These are phyloP conservation scores for Kalmanozyma brasiliensis DNA, from an alignment of 1,284 basidiomycete species.

Conservation along the genomic window DNA sequence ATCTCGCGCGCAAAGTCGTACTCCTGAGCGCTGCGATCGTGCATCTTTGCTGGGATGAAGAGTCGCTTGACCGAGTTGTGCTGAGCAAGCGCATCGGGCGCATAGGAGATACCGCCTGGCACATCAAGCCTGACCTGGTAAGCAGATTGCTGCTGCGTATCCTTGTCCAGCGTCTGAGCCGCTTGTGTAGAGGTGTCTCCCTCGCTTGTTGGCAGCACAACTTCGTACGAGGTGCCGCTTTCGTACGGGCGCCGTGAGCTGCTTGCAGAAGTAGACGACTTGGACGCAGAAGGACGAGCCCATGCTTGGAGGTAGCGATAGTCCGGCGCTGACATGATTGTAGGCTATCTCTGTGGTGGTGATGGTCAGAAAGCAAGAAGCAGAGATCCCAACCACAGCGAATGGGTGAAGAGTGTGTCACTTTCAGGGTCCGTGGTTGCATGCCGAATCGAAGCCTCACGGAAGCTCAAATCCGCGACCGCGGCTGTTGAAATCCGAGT, in stretches of 20 bases:
- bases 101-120: slow-evolving; percentile 62
- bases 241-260: slow-evolving; percentile 22
- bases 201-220: slow-evolving; percentile 30
- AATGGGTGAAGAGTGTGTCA: too few relatives aligned
- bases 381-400: too few relatives aligned
- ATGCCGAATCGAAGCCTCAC: too few relatives aligned
- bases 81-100: slow-evolving; percentile 53
- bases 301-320: slow-evolving; percentile 55
- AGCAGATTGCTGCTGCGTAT: slow-evolving; percentile 17
- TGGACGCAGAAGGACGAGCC: slow-evolving; percentile 39
- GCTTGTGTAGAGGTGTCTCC: slow-evolving; percentile 19
- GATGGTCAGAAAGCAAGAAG: too few relatives aligned
- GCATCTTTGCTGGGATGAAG: slow-evolving; percentile 50
- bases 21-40: slow-evolving; percentile 23
- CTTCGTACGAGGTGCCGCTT: slow-evolving; percentile 28
- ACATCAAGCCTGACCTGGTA: slow-evolving; percentile 62
- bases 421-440: too few relatives aligned
- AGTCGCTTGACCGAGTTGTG: slow-evolving; percentile 61
- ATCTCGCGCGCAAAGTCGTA: slow-evolving; percentile 57
- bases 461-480: too few relatives aligned
- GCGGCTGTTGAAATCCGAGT: too few relatives aligned
- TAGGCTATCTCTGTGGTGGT: not conserved
- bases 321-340: slow-evolving; percentile 42
- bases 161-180: slow-evolving; percentile 7
- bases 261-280: slow-evolving; percentile 8